Base-by-base conservation (phyloP, 495 filamentous ascomycete species). In the Ascobolus immersus region DNA sequence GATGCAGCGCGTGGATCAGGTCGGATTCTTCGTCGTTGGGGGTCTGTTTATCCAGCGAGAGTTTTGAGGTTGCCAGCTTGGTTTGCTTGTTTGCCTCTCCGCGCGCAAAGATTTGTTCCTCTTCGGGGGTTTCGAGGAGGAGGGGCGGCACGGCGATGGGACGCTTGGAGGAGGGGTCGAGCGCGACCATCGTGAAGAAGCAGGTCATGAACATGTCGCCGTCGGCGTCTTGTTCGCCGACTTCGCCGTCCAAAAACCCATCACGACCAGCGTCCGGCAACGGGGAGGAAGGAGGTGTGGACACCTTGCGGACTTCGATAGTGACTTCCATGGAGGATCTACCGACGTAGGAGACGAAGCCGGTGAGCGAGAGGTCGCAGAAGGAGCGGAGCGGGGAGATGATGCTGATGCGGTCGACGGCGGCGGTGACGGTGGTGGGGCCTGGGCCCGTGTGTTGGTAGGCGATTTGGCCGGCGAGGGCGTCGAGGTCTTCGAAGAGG, bases 301-400 rank as follows among this genome's bases (percentile, higher is more conserved):
- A n/a, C n/a, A n/a, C 67, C 50, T 73, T 72, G 6, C 71, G 64
- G 8, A 80, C 73, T 48, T 79, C 72, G 21, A 77, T 54, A 0
- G 74, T 75, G 12, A 89, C 64, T 41, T 84, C 78, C 61, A 82
- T 77, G 48, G 73, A 79, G 22, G 69, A 76, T 33, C 71, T 60
- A 0, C 78, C 78, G 2, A 77, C 77, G 53, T 78, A 84, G 0
- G 74, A 77, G 14, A 82, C 77, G 40, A 74, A 69, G 2, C 78
- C 78, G 36, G 69, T 76, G 4, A 81, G 55, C 44, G 82, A 70
- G 11, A 89, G 60, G 44, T 84, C 76, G 49, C 76, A 81, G 31
- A 84, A 77, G 41, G 74, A 69, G 42, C 64, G 73, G 17, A 84
- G 49, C 0, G 74, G 73, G 34, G 69, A 57, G 39, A 73, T 67